phyloP scores from a whole-genome alignment of 306 rosid genomes.

The Phaseolus lunatus region DNA sequence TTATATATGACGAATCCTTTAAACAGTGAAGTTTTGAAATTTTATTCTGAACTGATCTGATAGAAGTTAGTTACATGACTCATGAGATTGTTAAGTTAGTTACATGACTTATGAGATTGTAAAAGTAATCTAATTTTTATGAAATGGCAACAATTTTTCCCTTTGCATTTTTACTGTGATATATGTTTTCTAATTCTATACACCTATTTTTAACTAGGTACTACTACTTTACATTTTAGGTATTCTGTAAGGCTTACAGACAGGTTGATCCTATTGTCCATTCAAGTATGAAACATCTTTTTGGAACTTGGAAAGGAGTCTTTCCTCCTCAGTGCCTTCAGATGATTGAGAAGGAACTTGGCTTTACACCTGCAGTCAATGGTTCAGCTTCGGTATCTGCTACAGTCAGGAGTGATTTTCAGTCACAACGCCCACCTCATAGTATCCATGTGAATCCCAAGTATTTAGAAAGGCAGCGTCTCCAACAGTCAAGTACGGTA shows the following conservation, averaged over 20 bases:
- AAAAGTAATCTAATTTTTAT: conserved; percentile 25
- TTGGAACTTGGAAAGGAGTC: conserved; percentile 99
- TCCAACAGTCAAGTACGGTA: conserved; percentile 88
- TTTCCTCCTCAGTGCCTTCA: conserved; percentile 88
- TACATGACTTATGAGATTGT: background rate
- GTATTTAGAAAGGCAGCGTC: conserved; percentile 94
- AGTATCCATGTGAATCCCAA: conserved; percentile 98
- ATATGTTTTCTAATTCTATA: conserved; percentile 40
- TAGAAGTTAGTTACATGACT: conserved; percentile 28
- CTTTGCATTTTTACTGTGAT: conserved; percentile 22
- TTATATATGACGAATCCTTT: conserved; percentile 27
- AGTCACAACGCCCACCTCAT: conserved; percentile 83
- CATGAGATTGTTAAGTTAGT: conserved; percentile 18
- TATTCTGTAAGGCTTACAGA: conserved; percentile 92
- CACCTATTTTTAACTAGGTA: conserved; percentile 55
- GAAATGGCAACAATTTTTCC: conserved; percentile 32
- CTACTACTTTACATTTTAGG: conserved; percentile 69
- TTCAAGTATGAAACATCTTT: conserved; percentile 92
- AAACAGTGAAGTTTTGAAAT: conserved; percentile 19
- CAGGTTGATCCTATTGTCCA: conserved; percentile 87
- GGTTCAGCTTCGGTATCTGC: conserved; percentile 73
- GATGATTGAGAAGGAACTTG: conserved; percentile 89
- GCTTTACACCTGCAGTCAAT: conserved; percentile 67
- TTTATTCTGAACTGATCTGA: conserved; percentile 23
- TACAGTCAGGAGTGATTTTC: conserved; percentile 78